A percentile compares a stretch with the other conserved stretches of the same genome.
Evolutionary conservation across 2,329 filamentous ascomycete genomes (phyloP).

Genomic region (Botrytis paeoniae): DNA sequence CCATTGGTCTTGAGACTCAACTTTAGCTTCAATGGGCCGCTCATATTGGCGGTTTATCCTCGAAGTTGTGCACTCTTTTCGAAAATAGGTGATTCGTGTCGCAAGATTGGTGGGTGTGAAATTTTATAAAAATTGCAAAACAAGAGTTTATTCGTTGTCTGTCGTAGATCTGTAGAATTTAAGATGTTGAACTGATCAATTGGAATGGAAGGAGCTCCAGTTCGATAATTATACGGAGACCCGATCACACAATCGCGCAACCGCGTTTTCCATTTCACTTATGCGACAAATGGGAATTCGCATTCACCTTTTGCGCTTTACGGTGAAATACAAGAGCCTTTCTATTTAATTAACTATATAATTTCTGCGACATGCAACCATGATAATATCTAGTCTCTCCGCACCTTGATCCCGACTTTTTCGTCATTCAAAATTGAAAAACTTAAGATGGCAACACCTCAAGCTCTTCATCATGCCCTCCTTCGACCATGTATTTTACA

Average conservation of each 20-base stretch:
- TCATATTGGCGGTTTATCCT: slow-evolving; percentile 27
- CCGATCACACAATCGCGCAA: slow-evolving; percentile 14
- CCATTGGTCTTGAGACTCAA: slow-evolving; percentile 16
- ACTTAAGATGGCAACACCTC: slow-evolving; percentile 42
- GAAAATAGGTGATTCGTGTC: neutral
- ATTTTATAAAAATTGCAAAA: neutral
- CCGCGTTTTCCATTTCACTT: slow-evolving; percentile 10
- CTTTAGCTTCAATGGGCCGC: slow-evolving; percentile 27
- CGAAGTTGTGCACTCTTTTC: neutral
- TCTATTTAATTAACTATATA: neutral
- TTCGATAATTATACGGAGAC: slow-evolving; percentile 23
- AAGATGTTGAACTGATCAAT: neutral
- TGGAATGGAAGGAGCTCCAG: neutral
- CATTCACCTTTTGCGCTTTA: neutral
- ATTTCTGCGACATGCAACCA: slow-evolving; percentile 25
- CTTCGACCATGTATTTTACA: slow-evolving; percentile 85
- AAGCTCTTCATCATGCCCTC: slow-evolving; percentile 67
- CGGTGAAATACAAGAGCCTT: neutral
- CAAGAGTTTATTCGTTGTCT: neutral
- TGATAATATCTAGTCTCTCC: slow-evolving; percentile 27
- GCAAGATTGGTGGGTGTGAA: too few relatives aligned
- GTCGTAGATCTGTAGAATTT: neutral
- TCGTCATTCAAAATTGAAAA: slow-evolving; percentile 2
- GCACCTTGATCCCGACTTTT: slow-evolving; percentile 28
- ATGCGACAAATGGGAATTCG: neutral